phyloP scores from a whole-genome alignment of 345 rosid genomes.

The Lepidium aucheri region DNA sequence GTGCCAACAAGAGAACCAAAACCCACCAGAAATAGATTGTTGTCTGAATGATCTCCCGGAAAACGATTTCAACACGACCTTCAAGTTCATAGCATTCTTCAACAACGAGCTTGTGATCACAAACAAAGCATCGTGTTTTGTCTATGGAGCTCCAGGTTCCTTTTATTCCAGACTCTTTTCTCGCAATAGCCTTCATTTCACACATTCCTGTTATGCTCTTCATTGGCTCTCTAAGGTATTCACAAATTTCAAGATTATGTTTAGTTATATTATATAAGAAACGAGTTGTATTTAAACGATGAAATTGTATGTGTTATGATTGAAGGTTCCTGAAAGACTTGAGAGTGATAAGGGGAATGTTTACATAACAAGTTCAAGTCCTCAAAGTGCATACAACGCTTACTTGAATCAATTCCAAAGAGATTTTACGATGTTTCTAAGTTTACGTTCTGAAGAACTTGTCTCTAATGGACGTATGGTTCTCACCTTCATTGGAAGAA shows the following conservation, averaged over 20 bases:
- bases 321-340: constrained; percentile 23
- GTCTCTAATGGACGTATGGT: constrained; percentile 37
- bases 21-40: constrained; percentile 32
- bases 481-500: constrained; percentile 31
- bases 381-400: constrained; percentile 25
- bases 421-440: constrained; percentile 41
- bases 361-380: constrained; percentile 29
- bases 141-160: constrained; percentile 41
- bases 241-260: neutral
- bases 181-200: constrained; percentile 24
- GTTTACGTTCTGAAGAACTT: constrained; percentile 35
- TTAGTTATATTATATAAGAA: too few relatives aligned
- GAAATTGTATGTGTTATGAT: neutral
- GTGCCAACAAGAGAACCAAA: neutral
- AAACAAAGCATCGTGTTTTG: constrained; percentile 12
- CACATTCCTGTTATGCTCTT: constrained; percentile 37
- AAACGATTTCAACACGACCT: constrained; percentile 41
- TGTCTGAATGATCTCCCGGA: constrained; percentile 41
- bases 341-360: constrained; percentile 16
- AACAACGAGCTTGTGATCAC: constrained; percentile 4
- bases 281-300: too few relatives aligned
- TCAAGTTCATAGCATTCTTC: constrained; percentile 12
- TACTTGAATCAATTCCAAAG: constrained; percentile 35
- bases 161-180: constrained; percentile 47
- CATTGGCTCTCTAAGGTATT: constrained; percentile 37